Evolutionary conservation across 2,329 filamentous ascomycete species (phyloP).

Genomic region (Cryphonectria radicalis): DNA sequence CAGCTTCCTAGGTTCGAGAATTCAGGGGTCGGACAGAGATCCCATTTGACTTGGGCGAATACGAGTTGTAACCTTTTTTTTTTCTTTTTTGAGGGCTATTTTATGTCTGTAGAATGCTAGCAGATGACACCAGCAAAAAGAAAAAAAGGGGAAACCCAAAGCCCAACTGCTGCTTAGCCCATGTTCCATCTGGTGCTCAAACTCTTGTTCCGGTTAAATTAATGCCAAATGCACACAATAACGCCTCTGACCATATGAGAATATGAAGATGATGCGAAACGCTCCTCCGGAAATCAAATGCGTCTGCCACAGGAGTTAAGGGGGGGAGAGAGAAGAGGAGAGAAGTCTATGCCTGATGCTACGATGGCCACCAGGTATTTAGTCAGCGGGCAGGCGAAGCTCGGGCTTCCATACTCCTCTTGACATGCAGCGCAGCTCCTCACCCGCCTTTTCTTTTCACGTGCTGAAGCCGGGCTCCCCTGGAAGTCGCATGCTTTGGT

Average conservation of each 20-base stretch:
- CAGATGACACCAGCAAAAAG: not conserved
- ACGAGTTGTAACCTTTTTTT: not conserved
- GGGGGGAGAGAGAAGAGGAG: not conserved
- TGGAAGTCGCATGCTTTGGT: not conserved
- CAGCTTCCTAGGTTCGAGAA: not conserved
- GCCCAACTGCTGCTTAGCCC: not conserved
- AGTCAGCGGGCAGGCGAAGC: not conserved
- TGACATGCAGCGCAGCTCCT: not conserved
- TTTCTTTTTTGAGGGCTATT: not conserved
- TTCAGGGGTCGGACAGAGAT: not conserved
- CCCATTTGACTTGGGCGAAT: not conserved
- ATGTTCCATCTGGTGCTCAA: not conserved
- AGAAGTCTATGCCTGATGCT: not conserved
- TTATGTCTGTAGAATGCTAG: not conserved
- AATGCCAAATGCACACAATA: not conserved
- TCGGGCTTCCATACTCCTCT: not conserved
- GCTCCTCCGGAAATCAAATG: not conserved
- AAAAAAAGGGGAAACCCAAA: not conserved
- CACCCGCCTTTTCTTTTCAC: not conserved
- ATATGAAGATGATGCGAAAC: constrained; percentile 2
- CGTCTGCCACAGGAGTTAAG: not conserved
- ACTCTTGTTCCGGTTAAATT: not conserved
- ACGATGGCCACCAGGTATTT: not conserved
- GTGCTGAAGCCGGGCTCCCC: not conserved
- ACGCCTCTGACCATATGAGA: not conserved